Evolutionary conservation across 108 stramenopile genomes (phyloP).

Genomic region (Skeletonema tropicum): DNA sequence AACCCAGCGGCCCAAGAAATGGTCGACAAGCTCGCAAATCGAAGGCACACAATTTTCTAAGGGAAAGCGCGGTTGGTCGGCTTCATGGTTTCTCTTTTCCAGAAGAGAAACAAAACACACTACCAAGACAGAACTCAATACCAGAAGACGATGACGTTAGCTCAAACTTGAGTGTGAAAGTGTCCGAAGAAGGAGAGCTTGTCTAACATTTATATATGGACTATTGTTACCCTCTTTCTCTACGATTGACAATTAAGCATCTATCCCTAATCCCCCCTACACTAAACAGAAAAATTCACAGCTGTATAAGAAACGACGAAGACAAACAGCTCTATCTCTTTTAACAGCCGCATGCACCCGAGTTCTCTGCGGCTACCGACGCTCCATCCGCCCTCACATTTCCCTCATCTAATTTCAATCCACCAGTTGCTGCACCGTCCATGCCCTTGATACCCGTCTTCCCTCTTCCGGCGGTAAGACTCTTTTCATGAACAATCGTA

Average conservation of each 20-base stretch:
- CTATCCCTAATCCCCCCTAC: slow-evolving; percentile 4
- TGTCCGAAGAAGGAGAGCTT: not conserved
- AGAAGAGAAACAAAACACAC: not conserved
- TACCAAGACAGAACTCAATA: not conserved
- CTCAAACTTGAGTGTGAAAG: not conserved
- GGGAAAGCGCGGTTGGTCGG: not conserved
- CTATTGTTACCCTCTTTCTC: not conserved
- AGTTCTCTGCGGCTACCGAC: slow-evolving; percentile 22
- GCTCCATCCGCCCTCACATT: slow-evolving; percentile 42
- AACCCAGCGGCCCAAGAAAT: not conserved
- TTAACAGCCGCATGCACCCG: slow-evolving; percentile 44
- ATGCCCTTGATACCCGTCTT: slow-evolving; percentile 65
- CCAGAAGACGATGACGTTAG: not conserved
- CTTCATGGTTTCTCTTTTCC: not conserved
- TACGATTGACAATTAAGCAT: not conserved
- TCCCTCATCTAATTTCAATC: slow-evolving; percentile 43
- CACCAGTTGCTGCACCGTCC: slow-evolving; percentile 10
- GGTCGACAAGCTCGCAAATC: not conserved
- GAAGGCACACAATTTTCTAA: not conserved
- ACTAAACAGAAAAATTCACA: not conserved
- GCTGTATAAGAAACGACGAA: not conserved
- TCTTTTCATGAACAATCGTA: slow-evolving; percentile 86
- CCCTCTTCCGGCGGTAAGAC: slow-evolving; percentile 48
- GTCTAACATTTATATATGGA: not conserved
- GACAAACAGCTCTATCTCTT: not conserved